Evolutionary conservation across 2,329 filamentous ascomycete species (phyloP).

Genomic region (Escovopsis sp.): DNA sequence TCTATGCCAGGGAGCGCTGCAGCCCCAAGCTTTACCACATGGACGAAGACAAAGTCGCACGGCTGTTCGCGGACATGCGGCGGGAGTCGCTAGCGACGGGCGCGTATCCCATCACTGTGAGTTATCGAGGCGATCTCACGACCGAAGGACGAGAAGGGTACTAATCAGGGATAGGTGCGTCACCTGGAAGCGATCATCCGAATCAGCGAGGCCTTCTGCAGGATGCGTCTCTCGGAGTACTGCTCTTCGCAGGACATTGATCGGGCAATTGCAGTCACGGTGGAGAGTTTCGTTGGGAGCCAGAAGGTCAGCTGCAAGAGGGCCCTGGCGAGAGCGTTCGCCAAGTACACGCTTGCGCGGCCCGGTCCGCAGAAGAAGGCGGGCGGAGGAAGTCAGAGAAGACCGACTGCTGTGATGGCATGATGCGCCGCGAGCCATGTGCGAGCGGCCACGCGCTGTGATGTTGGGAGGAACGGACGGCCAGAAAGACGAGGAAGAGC

Average conservation of each 20-base stretch:
- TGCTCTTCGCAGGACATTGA: slow-evolving; percentile 84
- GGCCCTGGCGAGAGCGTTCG: slow-evolving; percentile 82
- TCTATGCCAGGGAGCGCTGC: slow-evolving; percentile 83
- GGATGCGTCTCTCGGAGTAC: slow-evolving; percentile 97
- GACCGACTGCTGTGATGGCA: slow-evolving; percentile 16
- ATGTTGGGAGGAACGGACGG: too few species aligned
- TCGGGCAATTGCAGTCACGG: slow-evolving; percentile 88
- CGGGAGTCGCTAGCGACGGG: slow-evolving; percentile 85
- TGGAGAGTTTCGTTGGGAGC: slow-evolving; percentile 88
- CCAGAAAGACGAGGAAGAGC: too few species aligned
- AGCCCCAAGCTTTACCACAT: slow-evolving; percentile 91
- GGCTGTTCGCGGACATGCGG: slow-evolving; percentile 92
- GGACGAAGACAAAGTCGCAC: slow-evolving; percentile 90
- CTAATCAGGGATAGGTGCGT: slow-evolving; percentile 52
- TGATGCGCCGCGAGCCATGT: slow-evolving; percentile 3
- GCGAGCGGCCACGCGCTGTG: too few species aligned
- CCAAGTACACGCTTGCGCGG: slow-evolving; percentile 66
- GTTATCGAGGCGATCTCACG: slow-evolving; percentile 20
- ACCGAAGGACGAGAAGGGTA: not conserved
- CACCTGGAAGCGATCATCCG: slow-evolving; percentile 97
- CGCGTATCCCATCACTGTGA: slow-evolving; percentile 92
- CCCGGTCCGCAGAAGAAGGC: slow-evolving; percentile 23
- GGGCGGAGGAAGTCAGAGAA: slow-evolving; percentile 11
- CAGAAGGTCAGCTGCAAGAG: slow-evolving; percentile 98
- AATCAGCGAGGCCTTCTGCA: slow-evolving; percentile 85